phyloP scores from a whole-genome alignment of 2,329 filamentous ascomycete genomes.

The Alternaria incomplexa region DNA sequence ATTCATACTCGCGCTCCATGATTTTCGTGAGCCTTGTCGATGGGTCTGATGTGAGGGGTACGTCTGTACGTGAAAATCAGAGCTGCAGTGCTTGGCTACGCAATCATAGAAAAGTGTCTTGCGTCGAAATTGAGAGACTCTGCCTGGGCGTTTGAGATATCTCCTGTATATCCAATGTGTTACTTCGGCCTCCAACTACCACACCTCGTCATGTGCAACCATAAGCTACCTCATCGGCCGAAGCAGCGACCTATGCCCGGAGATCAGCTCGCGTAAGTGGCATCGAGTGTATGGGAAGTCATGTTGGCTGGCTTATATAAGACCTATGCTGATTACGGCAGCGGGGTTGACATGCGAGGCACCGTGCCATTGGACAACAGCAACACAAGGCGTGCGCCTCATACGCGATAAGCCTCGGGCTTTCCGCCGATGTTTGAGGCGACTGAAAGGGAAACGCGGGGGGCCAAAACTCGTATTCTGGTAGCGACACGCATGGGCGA shows the following conservation, averaged over 20 bases:
- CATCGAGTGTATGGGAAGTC: neutral
- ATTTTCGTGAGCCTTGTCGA: neutral
- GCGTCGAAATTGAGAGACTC: neutral
- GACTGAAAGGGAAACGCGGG: neutral
- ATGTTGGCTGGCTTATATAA: slow-evolving; percentile 12
- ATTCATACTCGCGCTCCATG: slow-evolving; percentile 32
- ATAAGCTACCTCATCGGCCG: neutral
- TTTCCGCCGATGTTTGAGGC: neutral
- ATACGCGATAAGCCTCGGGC: neutral
- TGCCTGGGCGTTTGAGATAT: neutral
- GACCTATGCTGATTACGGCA: slow-evolving; percentile 10
- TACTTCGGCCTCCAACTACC: neutral
- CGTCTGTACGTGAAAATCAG: no score
- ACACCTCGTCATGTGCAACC: neutral
- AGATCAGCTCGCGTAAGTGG: neutral
- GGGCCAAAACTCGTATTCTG: neutral
- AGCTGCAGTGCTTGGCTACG: no score
- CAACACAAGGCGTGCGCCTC: neutral
- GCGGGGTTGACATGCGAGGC: slow-evolving; percentile 5
- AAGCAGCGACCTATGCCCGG: neutral
- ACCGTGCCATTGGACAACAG: slow-evolving; percentile 10
- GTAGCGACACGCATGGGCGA: neutral
- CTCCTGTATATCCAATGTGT: neutral
- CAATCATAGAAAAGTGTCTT: no score
- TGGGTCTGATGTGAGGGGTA: neutral